Evolutionary conservation across 805 yeast species (phyloP).

Genomic region (Phaffomyces antillensis): DNA sequence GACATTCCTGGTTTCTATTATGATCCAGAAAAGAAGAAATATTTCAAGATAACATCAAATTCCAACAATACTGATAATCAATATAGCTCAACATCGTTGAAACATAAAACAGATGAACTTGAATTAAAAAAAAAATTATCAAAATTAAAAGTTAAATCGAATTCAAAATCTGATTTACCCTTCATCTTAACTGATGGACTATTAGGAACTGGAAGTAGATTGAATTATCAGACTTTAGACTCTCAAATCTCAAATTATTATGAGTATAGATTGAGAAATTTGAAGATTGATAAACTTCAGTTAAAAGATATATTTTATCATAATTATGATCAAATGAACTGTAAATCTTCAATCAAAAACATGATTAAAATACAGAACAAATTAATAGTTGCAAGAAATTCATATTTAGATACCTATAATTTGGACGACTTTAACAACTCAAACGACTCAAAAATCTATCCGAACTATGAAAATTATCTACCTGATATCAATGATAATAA

Average conservation of each 20-base stretch:
- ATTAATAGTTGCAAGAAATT: slow-evolving; percentile 1
- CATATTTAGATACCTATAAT: not conserved
- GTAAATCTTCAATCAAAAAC: not conserved
- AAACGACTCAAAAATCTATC: not conserved
- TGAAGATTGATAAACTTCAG: not conserved
- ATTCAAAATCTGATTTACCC: not conserved
- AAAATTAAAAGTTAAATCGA: slow-evolving; percentile 1
- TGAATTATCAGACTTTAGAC: not conserved
- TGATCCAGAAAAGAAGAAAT: slow-evolving; percentile 19
- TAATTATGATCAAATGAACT: not conserved
- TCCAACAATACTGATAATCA: slow-evolving; percentile 5
- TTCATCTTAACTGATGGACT: slow-evolving; percentile 1
- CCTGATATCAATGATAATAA: not conserved
- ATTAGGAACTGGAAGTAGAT: not conserved
- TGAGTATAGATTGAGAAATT: not conserved
- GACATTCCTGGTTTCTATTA: slow-evolving; percentile 22
- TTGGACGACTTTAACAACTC: not conserved
- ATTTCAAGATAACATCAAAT: slow-evolving; percentile 20
- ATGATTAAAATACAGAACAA: not conserved
- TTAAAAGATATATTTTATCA: not conserved
- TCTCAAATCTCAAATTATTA: slow-evolving; percentile 1
- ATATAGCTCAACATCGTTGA: slow-evolving; percentile 11
- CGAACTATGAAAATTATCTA: not conserved
- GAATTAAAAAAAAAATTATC: slow-evolving; percentile 4
- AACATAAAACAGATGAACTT: slow-evolving; percentile 8